Conservation (phyloP, 257 asterid species). For the Solanum bulbocastanum region DNA sequence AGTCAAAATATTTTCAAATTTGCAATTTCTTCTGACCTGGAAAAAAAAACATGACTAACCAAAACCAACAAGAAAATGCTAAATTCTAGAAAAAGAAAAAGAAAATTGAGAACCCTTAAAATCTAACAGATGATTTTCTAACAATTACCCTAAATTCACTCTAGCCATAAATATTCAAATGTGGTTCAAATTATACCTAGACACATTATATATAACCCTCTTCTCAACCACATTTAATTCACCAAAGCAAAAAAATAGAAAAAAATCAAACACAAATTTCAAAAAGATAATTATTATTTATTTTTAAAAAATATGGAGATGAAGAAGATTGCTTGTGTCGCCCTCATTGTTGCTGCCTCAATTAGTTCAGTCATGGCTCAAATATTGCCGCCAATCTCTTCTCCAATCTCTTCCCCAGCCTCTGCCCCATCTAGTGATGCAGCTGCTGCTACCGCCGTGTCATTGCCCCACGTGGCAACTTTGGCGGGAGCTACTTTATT, state of each 20-base stretch:
- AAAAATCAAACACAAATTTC: neutral
- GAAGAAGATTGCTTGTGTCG: slow-evolving; percentile 29
- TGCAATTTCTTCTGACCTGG: neutral
- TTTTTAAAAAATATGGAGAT: slow-evolving; percentile 10
- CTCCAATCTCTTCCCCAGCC: neutral
- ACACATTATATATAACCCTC: neutral
- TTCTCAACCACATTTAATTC: neutral
- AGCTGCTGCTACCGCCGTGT: neutral
- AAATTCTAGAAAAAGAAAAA: neutral
- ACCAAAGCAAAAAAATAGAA: neutral
- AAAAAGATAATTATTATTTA: neutral
- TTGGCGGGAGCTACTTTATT: slow-evolving; percentile 13
- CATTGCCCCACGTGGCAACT: slow-evolving; percentile 9
- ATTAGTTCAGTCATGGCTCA: slow-evolving; percentile 22
- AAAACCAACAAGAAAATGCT: neutral
- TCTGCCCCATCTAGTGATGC: slow-evolving; percentile 2
- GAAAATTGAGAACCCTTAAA: neutral
- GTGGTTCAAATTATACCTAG: neutral
- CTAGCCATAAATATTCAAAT: neutral
- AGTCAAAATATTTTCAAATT: neutral
- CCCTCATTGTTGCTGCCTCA: slow-evolving; percentile 25
- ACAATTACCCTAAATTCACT: neutral
- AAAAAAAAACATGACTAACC: neutral
- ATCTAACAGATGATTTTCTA: neutral
- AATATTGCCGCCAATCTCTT: neutral